phyloP scores from a whole-genome alignment of 1,284 basidiomycete genomes.

The Tilletia horrida region DNA sequence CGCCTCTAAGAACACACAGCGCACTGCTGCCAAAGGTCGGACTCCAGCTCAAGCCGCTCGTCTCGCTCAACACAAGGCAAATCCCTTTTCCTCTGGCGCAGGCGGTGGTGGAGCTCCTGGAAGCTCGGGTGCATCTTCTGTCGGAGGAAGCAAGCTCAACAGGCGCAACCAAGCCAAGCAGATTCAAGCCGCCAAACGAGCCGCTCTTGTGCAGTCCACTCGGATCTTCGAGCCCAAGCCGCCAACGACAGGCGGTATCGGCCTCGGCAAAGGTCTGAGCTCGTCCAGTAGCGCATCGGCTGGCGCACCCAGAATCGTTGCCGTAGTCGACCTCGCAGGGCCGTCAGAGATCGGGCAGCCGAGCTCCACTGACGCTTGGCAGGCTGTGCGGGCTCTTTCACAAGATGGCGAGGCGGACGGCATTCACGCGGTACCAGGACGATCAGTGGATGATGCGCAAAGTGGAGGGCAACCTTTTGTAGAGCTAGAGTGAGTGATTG shows the following conservation, averaged over 20 bases:
- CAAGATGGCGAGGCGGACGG: slow-evolving; percentile 64
- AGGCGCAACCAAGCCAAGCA: slow-evolving; percentile 49
- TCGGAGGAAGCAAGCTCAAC: slow-evolving; percentile 41
- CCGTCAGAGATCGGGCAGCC: slow-evolving; percentile 16
- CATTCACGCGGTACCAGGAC: slow-evolving; percentile 35
- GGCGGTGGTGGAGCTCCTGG: slow-evolving; percentile 32
- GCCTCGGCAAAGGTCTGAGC: slow-evolving; percentile 60
- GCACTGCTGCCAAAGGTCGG: slow-evolving; percentile 41
- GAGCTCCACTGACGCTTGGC: slow-evolving; percentile 58
- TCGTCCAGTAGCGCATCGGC: slow-evolving; percentile 55
- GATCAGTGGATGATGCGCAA: slow-evolving; percentile 38
- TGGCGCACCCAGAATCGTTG: slow-evolving; percentile 74
- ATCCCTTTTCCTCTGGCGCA: slow-evolving; percentile 22
- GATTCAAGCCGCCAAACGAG: slow-evolving; percentile 43
- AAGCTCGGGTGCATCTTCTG: slow-evolving; percentile 37
- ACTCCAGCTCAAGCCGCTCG: slow-evolving; percentile 18
- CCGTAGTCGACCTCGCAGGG: slow-evolving; percentile 72
- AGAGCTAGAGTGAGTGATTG: slow-evolving; percentile 34
- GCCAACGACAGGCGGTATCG: slow-evolving; percentile 17
- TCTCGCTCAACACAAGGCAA: slow-evolving; percentile 16
- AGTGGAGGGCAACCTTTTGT: slow-evolving; percentile 27
- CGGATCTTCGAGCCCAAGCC: slow-evolving; percentile 33
- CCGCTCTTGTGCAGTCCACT: slow-evolving; percentile 43
- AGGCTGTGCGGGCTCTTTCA: slow-evolving; percentile 65
- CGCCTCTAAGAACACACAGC: slow-evolving; percentile 45